Conservation (phyloP, 108 stramenopile genomes). For the Nitzschia sp. region DNA sequence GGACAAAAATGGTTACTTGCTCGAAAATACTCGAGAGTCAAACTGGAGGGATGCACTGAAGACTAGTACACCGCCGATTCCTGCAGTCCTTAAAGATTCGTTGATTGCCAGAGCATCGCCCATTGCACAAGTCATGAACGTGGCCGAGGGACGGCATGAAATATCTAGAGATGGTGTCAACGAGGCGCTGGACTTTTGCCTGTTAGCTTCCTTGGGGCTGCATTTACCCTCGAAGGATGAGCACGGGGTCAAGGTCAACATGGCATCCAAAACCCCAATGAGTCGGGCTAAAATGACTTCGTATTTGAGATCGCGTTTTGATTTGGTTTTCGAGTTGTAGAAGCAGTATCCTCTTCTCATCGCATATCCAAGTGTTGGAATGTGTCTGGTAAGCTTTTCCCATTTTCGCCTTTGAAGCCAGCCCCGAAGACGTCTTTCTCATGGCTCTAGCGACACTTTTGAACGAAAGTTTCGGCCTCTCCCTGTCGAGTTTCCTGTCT, state of each 20-base stretch:
- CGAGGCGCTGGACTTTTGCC: slow-evolving; percentile 32
- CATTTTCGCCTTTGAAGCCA: slow-evolving; percentile 40
- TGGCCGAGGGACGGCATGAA: slow-evolving; percentile 44
- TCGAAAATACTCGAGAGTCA: slow-evolving; percentile 29
- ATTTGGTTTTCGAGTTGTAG: slow-evolving; percentile 25
- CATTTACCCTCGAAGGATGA: no score
- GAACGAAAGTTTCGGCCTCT: neutral
- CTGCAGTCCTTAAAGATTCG: slow-evolving; percentile 5
- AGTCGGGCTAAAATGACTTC: no score
- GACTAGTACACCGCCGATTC: neutral
- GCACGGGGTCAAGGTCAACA: no score
- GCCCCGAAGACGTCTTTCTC: slow-evolving; percentile 38
- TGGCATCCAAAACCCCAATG: no score
- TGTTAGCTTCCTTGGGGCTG: no score
- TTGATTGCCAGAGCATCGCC: slow-evolving; percentile 32
- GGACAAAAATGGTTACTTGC: slow-evolving; percentile 8
- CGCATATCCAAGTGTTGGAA: slow-evolving; percentile 34
- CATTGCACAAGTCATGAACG: slow-evolving; percentile 43
- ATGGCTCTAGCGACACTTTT: neutral
- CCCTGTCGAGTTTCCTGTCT: slow-evolving; percentile 21
- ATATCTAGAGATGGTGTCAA: slow-evolving; percentile 43
- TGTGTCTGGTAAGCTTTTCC: slow-evolving; percentile 10
- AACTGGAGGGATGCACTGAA: slow-evolving; percentile 19
- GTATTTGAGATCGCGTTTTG: no score
- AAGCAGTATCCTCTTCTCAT: slow-evolving; percentile 21